Conservation (phyloP, 306 rosid species). For the Clitoria ternatea region DNA sequence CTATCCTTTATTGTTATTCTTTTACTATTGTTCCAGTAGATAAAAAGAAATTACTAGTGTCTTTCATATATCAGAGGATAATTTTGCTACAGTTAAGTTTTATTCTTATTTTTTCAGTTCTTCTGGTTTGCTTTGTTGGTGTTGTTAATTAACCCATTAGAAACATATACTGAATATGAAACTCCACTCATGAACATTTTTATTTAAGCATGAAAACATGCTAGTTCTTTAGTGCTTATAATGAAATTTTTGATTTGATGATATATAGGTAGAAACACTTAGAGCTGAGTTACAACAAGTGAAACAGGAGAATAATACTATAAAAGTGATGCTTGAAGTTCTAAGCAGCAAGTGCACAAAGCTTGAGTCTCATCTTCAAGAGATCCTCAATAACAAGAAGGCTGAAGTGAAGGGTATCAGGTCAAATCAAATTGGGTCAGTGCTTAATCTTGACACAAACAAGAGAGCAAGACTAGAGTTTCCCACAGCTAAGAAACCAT, state of each 20-base stretch:
- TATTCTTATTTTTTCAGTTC: background rate
- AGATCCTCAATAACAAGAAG: constrained; percentile 17
- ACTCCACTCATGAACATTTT: background rate
- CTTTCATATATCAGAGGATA: no score
- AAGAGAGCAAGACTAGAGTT: constrained; percentile 45
- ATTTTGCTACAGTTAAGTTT: no score
- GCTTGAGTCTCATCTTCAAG: constrained; percentile 36
- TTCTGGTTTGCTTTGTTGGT: background rate
- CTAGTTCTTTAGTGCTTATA: background rate
- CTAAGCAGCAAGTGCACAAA: constrained; percentile 43
- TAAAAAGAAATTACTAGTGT: no score
- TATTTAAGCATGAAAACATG: background rate
- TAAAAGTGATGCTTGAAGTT: constrained; percentile 51
- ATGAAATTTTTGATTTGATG: background rate
- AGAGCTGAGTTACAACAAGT: constrained; percentile 33
- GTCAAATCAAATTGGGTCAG: constrained; percentile 13
- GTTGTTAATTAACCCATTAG: background rate
- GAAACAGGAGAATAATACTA: constrained; percentile 47
- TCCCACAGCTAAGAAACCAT: constrained; percentile 33
- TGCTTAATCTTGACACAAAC: constrained; percentile 10
- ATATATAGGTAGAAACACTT: constrained; percentile 36
- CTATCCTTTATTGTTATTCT: no score
- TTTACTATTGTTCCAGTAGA: no score
- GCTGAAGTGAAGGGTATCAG: background rate
- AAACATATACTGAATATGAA: background rate